Evolutionary conservation across 2,329 filamentous ascomycete genomes (phyloP).

Genomic region (Ophiocordyceps camponoti-floridani): DNA sequence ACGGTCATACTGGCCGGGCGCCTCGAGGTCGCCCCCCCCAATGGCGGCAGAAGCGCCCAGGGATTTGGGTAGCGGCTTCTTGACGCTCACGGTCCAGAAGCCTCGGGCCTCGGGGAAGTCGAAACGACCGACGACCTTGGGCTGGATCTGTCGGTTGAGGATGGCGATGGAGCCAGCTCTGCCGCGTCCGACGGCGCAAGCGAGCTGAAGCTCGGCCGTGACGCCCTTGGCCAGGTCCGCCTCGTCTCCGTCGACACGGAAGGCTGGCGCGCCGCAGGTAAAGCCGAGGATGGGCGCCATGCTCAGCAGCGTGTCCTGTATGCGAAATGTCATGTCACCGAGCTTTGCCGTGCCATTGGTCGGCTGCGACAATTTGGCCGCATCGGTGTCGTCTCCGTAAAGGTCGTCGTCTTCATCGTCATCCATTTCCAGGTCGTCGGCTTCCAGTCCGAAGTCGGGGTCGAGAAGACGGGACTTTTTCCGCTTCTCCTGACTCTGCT

Average conservation of each 20-base stretch:
- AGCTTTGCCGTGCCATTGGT: constrained; percentile 25
- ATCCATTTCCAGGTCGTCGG: constrained; percentile 32
- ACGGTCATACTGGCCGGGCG: constrained; percentile 49
- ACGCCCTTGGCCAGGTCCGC: constrained; percentile 24
- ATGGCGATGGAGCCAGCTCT: constrained; percentile 53
- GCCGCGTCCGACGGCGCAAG: constrained; percentile 44
- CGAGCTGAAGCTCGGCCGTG: constrained; percentile 38
- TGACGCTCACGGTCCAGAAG: constrained; percentile 65
- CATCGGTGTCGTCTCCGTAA: constrained; percentile 46
- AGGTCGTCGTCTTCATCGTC: constrained; percentile 48
- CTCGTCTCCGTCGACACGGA: constrained; percentile 25
- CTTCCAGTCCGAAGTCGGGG: constrained; percentile 28
- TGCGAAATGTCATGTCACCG: constrained; percentile 52
- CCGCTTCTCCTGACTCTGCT: constrained; percentile 43
- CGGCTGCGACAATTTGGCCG: constrained; percentile 28
- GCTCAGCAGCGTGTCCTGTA: constrained; percentile 62
- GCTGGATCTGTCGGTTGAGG: constrained; percentile 61
- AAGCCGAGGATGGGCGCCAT: constrained; percentile 66
- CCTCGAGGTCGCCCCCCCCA: constrained; percentile 34
- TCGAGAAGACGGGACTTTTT: constrained; percentile 44
- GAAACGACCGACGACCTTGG: constrained; percentile 50
- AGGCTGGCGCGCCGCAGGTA: constrained; percentile 42
- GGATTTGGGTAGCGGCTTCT: constrained; percentile 45
- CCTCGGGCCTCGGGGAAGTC: constrained; percentile 56
- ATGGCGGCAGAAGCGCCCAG: constrained; percentile 31